Evolutionary conservation across 495 filamentous ascomycete genomes (phyloP).

Genomic region (Bombardia bombarda): DNA sequence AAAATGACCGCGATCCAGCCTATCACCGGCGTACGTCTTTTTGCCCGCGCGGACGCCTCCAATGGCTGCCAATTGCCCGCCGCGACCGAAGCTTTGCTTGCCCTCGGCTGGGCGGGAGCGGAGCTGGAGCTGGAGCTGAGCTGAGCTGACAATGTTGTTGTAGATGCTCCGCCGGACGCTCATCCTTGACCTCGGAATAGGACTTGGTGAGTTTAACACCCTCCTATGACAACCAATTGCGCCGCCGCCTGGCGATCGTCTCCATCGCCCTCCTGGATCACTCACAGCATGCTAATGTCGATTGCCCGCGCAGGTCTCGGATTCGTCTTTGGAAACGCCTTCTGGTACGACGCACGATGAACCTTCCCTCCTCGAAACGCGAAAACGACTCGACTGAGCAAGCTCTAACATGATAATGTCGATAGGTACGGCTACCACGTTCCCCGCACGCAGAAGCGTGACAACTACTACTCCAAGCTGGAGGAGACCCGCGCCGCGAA

Average conservation of each 20-base stretch:
- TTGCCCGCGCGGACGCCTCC: neutral
- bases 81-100: no score
- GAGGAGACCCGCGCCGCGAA: slow-evolving; percentile 37
- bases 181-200: slow-evolving; percentile 36
- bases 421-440: slow-evolving; percentile 49
- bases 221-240: neutral
- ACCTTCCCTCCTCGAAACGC: neutral
- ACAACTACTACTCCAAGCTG: slow-evolving; percentile 38
- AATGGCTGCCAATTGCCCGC: slow-evolving; percentile 10
- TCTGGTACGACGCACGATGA: slow-evolving; percentile 32
- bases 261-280: neutral
- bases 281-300: slow-evolving; percentile 6
- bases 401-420: neutral
- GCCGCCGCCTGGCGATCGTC: neutral
- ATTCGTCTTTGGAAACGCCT: slow-evolving; percentile 33
- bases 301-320: slow-evolving; percentile 28
- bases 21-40: slow-evolving; percentile 18
- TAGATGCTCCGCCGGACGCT: slow-evolving; percentile 46
- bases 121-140: slow-evolving; percentile 10
- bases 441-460: slow-evolving; percentile 40
- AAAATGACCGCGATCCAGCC: slow-evolving; percentile 32
- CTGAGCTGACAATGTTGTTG: neutral
- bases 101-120: no score
- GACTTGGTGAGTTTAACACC: slow-evolving; percentile 30
- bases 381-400: neutral